Conservation (phyloP, 305 asterid genomes). For the Euphrasia arctica region DNA sequence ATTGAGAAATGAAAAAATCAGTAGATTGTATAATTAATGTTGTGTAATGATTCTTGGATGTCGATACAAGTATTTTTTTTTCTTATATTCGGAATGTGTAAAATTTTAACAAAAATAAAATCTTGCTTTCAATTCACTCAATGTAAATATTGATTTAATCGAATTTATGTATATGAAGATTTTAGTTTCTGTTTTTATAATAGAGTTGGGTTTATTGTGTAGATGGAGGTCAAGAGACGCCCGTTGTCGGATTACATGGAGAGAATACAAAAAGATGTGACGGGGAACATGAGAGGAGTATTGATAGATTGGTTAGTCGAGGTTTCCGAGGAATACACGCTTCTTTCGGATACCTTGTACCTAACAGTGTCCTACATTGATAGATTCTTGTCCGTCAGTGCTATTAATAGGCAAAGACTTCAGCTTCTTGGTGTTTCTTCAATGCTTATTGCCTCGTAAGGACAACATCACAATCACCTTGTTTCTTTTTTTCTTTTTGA, state of each 20-base stretch:
- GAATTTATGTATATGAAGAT: not conserved
- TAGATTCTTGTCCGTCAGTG: slow-evolving; percentile 54
- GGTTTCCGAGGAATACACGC: slow-evolving; percentile 45
- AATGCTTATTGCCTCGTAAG: slow-evolving; percentile 79
- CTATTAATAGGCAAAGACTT: slow-evolving; percentile 44
- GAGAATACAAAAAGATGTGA: slow-evolving; percentile 41
- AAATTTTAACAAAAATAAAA: not conserved
- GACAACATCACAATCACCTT: not conserved
- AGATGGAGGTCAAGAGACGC: slow-evolving; percentile 45
- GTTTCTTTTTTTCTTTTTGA: not conserved
- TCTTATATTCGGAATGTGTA: not conserved
- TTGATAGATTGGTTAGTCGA: slow-evolving; percentile 54
- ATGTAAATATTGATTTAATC: not conserved
- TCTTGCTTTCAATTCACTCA: too few species aligned
- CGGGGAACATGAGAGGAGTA: slow-evolving; percentile 43
- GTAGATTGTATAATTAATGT: not conserved
- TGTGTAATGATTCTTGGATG: too few species aligned
- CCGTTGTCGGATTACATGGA: slow-evolving; percentile 43
- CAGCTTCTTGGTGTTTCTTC: slow-evolving; percentile 90
- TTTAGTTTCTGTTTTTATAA: slow-evolving; percentile 9
- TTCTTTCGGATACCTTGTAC: slow-evolving; percentile 58
- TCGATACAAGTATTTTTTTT: not conserved
- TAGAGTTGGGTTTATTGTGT: slow-evolving; percentile 4
- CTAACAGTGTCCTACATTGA: slow-evolving; percentile 54
- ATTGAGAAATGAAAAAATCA: not conserved